phyloP scores from a whole-genome alignment of 2,329 filamentous ascomycete species.

The Diplodia intermedia region DNA sequence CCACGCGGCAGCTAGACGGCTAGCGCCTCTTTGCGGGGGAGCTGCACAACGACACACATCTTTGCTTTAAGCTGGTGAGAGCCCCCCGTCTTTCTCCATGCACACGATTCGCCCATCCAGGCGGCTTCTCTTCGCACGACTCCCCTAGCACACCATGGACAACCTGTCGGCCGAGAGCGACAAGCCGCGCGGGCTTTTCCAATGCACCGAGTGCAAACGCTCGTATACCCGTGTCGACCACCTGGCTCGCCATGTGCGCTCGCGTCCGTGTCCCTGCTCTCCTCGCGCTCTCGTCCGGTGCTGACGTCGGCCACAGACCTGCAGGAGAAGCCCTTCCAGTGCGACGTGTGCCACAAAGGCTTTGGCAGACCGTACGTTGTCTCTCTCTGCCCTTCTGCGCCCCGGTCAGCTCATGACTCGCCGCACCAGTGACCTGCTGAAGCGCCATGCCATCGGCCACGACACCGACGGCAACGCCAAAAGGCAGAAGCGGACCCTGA shows the following conservation, averaged over 20 bases:
- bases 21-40: slow-evolving; percentile 21
- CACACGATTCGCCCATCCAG: slow-evolving; percentile 10
- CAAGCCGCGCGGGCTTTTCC: slow-evolving; percentile 44
- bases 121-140: slow-evolving; percentile 8
- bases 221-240: slow-evolving; percentile 62
- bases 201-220: slow-evolving; percentile 61
- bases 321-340: slow-evolving; percentile 55
- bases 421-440: slow-evolving; percentile 55
- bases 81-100: slow-evolving; percentile 8
- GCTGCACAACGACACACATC: neutral
- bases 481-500: slow-evolving; percentile 30
- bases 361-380: slow-evolving; percentile 53
- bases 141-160: slow-evolving; percentile 6
- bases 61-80: slow-evolving; percentile 17
- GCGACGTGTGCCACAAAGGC: slow-evolving; percentile 54
- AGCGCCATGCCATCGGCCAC: slow-evolving; percentile 58
- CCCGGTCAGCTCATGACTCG: slow-evolving; percentile 2
- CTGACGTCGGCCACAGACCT: slow-evolving; percentile 39
- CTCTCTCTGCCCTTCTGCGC: neutral
- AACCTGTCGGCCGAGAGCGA: slow-evolving; percentile 20
- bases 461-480: slow-evolving; percentile 46
- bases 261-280: slow-evolving; percentile 45
- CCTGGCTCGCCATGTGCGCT: slow-evolving; percentile 60
- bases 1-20: neutral
- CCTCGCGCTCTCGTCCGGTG: slow-evolving; percentile 33